Percentiles rank a stretch among this genome's conserved stretches.
These are phyloP conservation scores for Magnaporthales sp. DNA, from an alignment of 2,329 filamentous ascomycete genomes.

Conservation along the genomic window DNA sequence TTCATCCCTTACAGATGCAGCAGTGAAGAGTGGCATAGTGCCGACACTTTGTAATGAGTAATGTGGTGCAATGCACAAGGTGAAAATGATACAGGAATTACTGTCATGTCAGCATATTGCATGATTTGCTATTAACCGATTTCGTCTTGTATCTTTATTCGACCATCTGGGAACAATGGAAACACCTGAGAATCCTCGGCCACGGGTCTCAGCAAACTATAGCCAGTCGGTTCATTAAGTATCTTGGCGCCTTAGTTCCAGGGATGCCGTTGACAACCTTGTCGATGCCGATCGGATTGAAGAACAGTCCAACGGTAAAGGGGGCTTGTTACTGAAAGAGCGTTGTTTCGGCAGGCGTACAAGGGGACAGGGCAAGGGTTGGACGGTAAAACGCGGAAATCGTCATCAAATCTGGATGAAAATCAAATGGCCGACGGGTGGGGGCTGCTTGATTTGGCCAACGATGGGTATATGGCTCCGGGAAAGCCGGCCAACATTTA, in stretches of 20 bases:
- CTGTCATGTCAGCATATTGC: neutral
- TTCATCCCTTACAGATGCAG: neutral
- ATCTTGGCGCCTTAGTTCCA: neutral
- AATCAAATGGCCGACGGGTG: neutral
- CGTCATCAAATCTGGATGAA: neutral
- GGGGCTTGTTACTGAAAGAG: neutral
- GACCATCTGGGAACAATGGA: neutral
- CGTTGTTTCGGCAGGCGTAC: neutral
- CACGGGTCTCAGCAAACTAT: neutral
- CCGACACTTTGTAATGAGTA: neutral
- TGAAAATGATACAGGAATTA: neutral
- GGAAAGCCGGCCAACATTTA: neutral
- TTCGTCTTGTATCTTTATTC: neutral
- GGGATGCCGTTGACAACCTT: neutral
- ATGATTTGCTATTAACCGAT: neutral
- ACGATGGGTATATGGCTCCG: neutral
- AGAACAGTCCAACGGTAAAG: neutral
- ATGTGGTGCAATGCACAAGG: neutral
- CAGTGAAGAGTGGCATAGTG: no score
- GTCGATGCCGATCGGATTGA: neutral
- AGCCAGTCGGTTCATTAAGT: neutral
- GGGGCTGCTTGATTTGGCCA: neutral
- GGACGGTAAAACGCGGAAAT: neutral
- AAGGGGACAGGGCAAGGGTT: neutral
- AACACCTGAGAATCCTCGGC: neutral